Percentiles rank a stretch among this genome's conserved stretches.
Conservation (phyloP, 2,329 filamentous ascomycete species). For the Periglandula ipomoeae region DNA sequence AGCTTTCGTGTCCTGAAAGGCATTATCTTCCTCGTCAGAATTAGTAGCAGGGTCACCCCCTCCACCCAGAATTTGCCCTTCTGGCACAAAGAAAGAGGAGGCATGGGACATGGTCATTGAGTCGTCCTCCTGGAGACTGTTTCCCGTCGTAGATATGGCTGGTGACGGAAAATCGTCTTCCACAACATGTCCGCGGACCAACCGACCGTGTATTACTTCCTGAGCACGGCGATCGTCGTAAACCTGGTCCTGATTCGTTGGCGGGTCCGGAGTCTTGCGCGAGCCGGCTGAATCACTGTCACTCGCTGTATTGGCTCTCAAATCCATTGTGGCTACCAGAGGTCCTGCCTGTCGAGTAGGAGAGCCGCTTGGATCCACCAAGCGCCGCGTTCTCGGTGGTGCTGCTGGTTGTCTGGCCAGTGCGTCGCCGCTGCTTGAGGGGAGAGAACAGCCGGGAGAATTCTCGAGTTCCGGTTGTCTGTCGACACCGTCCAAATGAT, state of each 20-base stretch:
- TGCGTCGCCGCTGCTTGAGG: constrained; percentile 13
- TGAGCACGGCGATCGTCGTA: constrained; percentile 75
- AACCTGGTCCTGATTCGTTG: constrained; percentile 32
- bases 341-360: constrained; percentile 23
- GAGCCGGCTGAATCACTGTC: constrained; percentile 14
- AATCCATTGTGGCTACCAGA: constrained; percentile 8
- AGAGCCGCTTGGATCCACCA: constrained; percentile 35
- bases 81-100: constrained; percentile 69
- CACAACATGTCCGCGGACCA: constrained; percentile 91
- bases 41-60: constrained; percentile 74
- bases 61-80: constrained; percentile 63
- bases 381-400: constrained; percentile 7
- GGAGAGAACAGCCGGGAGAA: constrained; percentile 12
- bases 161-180: constrained; percentile 87
- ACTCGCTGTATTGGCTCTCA: constrained; percentile 7
- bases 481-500: constrained; percentile 53
- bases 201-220: constrained; percentile 83
- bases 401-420: constrained; percentile 13
- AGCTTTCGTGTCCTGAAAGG: constrained; percentile 67
- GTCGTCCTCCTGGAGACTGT: constrained; percentile 60
- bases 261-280: constrained; percentile 17
- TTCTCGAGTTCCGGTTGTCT: constrained; percentile 34
- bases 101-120: constrained; percentile 72
- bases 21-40: constrained; percentile 89
- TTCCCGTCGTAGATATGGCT: constrained; percentile 57